These are phyloP conservation scores for Curvularia spicifera DNA, from an alignment of 2,329 filamentous ascomycete genomes.

Conservation along the genomic window DNA sequence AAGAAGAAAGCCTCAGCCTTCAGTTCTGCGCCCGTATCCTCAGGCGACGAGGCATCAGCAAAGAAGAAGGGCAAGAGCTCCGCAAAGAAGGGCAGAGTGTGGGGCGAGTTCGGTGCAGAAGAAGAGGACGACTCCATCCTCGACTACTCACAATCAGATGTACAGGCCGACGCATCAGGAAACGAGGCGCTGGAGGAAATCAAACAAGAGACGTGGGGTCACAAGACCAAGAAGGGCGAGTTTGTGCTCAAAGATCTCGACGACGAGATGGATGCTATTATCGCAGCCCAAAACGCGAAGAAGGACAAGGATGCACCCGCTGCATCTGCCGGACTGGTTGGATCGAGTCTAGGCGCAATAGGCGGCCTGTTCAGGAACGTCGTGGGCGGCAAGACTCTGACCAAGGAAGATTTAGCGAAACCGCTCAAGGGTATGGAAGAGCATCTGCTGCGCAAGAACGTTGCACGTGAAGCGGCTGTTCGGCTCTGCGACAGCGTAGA, in stretches of 20 bases:
- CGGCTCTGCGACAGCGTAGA: conserved; percentile 91
- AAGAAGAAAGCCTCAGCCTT: conserved; percentile 68
- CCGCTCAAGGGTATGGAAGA: conserved; percentile 96
- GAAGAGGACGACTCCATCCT: conserved; percentile 79
- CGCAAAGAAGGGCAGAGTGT: conserved; percentile 85
- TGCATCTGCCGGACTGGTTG: conserved; percentile 68
- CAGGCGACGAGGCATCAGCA: conserved; percentile 77
- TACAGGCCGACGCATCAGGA: conserved; percentile 55
- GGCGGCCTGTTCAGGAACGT: conserved; percentile 92
- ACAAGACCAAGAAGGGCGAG: conserved; percentile 82
- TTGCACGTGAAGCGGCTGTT: conserved; percentile 90
- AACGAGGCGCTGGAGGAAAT: conserved; percentile 73
- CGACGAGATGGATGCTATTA: conserved; percentile 89
- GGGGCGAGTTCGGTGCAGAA: conserved; percentile 90
- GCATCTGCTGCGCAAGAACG: conserved; percentile 92
- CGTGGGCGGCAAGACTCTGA: conserved; percentile 90
- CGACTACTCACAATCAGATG: conserved; percentile 81
- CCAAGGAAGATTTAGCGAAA: conserved; percentile 86
- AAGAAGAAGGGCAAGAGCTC: conserved; percentile 65
- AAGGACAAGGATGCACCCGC: conserved; percentile 37
- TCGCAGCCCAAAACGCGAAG: conserved; percentile 76
- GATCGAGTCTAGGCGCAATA: conserved; percentile 80
- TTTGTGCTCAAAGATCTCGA: conserved; percentile 93
- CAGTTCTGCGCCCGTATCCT: conserved; percentile 70
- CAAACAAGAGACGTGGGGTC: conserved; percentile 82